These are phyloP conservation scores for Ampelocalamus luodianensis DNA, from an alignment of 176 grass and related monocot species.

Conservation along the genomic window DNA sequence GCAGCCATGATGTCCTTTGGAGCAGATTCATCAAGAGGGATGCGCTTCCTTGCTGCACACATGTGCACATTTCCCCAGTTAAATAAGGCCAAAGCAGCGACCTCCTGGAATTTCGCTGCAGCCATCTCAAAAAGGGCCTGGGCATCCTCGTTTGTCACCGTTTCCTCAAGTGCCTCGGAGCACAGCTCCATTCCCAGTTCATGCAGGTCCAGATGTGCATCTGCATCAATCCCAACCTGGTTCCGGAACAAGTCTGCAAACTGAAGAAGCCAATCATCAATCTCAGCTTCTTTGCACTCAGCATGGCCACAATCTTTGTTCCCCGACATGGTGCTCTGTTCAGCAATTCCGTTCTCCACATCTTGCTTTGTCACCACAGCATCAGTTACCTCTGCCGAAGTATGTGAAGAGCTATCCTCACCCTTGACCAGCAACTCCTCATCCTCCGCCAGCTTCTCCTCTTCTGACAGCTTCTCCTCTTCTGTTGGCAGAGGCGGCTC, in stretches of 20 bases:
- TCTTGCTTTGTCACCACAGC: conserved; percentile 47
- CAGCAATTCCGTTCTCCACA: conserved; percentile 34
- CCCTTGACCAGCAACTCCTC: conserved; percentile 55
- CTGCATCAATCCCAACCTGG: conserved; percentile 95
- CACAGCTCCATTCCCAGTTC: conserved; percentile 97
- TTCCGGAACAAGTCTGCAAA: conserved; percentile 95
- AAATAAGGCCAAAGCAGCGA: conserved; percentile 85
- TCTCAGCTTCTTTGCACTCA: conserved; percentile 95
- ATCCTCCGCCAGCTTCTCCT: conserved; percentile 60
- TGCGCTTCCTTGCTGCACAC: conserved; percentile 94
- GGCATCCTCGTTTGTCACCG: conserved; percentile 78
- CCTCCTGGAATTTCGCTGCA: conserved; percentile 92
- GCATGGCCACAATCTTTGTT: conserved; percentile 83
- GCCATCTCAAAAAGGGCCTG: conserved; percentile 89
- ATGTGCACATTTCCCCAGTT: conserved; percentile 99
- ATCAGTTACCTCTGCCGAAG: conserved; percentile 37
- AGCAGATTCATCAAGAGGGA: conserved; percentile 88
- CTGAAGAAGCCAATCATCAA: conserved; percentile 97
- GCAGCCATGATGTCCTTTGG: conserved; percentile 67
- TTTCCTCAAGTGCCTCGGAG: conserved; percentile 90
- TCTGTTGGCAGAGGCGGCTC: conserved; percentile 65
- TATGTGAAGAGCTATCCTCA: conserved; percentile 47
- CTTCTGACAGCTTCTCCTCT: conserved; percentile 62
- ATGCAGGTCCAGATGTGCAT: conserved; percentile 92
- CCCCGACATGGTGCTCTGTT: conserved; percentile 20